phyloP scores from a whole-genome alignment of 2,329 filamentous ascomycete genomes.

The Fusarium circinatum region DNA sequence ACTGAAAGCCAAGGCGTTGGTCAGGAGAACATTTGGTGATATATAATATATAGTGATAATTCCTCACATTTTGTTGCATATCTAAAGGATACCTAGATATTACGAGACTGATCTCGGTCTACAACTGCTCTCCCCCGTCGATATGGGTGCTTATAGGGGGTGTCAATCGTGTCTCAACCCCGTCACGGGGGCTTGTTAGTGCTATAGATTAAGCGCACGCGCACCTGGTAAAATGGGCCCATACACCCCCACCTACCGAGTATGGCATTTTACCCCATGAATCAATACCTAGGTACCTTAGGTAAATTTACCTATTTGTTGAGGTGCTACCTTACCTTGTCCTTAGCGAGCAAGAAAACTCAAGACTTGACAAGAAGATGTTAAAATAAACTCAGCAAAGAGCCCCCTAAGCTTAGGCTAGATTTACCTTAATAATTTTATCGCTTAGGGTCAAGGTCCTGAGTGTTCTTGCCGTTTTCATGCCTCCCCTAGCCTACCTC shows the following conservation, averaged over 20 bases:
- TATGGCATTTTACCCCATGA: constrained; percentile 10
- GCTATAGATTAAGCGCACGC: constrained; percentile 13
- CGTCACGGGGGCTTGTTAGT: constrained; percentile 22
- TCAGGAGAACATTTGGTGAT: neutral
- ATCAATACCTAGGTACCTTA: neutral
- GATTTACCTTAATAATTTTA: too few relatives aligned
- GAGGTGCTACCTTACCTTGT: neutral
- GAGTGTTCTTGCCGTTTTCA: too few relatives aligned
- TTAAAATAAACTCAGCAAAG: too few relatives aligned
- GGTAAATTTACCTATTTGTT: neutral
- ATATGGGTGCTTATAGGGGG: neutral
- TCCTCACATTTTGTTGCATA: neutral
- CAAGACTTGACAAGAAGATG: too few relatives aligned
- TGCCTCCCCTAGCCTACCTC: neutral
- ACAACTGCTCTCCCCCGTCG: neutral
- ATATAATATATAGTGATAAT: too few relatives aligned
- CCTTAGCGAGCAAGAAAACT: too few relatives aligned
- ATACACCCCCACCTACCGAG: constrained; percentile 36
- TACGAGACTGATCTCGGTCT: neutral
- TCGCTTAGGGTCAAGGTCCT: too few relatives aligned
- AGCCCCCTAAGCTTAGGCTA: too few relatives aligned
- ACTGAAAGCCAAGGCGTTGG: neutral
- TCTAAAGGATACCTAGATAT: neutral
- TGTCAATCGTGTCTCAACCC: constrained; percentile 16
- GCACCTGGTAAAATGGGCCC: constrained; percentile 15